Evolutionary conservation across 495 filamentous ascomycete species (phyloP).

Genomic region (Chaetomium tenue): DNA sequence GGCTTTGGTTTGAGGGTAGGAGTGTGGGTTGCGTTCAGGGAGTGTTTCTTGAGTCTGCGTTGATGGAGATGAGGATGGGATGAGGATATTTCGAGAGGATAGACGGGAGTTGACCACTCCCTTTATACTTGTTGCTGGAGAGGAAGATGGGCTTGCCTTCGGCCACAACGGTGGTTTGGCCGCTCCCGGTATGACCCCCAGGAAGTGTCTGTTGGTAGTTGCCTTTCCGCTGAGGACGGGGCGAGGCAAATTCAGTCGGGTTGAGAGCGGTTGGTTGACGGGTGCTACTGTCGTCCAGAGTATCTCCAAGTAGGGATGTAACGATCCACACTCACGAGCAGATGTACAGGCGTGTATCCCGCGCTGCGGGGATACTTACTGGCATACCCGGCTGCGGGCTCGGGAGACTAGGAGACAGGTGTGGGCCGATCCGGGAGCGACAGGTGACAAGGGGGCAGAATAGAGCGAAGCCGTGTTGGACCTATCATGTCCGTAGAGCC

Average conservation of each 20-base stretch:
- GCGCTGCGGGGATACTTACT: conserved; percentile 8
- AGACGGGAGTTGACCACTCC: neutral
- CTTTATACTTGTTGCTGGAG: conserved; percentile 12
- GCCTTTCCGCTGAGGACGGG: neutral
- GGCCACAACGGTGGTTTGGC: neutral
- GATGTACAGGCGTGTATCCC: conserved; percentile 17
- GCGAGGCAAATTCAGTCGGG: conserved; percentile 10
- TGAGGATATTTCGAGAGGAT: neutral
- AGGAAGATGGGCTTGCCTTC: too few relatives aligned
- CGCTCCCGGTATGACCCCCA: conserved; percentile 8
- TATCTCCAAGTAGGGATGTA: conserved; percentile 9
- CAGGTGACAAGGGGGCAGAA: conserved; percentile 12
- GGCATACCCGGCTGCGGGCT: conserved; percentile 9
- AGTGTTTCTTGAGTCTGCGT: neutral
- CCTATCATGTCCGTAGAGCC: conserved; percentile 12
- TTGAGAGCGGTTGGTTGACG: conserved; percentile 10
- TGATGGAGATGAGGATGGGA: neutral
- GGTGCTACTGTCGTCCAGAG: conserved; percentile 15
- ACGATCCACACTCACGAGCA: conserved; percentile 1
- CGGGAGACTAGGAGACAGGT: conserved; percentile 8
- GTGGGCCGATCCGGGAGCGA: conserved; percentile 19
- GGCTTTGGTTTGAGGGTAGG: neutral
- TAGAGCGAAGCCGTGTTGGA: neutral
- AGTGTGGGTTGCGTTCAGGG: neutral
- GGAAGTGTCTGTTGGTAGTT: conserved; percentile 16